Base-by-base conservation (phyloP, 306 rosid genomes). In the Senna tora region DNA sequence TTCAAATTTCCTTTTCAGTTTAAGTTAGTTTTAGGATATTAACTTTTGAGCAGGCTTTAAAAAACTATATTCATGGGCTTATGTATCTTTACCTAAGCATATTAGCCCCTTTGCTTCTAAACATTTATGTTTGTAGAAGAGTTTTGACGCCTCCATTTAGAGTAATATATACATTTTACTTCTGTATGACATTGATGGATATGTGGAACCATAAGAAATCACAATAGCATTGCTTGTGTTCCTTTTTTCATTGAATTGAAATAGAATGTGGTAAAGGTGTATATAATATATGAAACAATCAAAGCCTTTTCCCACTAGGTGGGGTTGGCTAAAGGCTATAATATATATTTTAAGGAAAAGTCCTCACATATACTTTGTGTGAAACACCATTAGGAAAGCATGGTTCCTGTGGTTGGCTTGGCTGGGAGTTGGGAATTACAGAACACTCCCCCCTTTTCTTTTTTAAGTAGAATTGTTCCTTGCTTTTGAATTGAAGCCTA, bases 1-100 rank as follows among this genome's bases (percentile, higher is more conserved):
- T 28, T 52, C 17, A 71, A 19, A n/a, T 54, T 65, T 56, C 43
- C 7, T 21, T 71, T 57, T 28, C 66, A 45, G 32, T 77, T 65
- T 54, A 41, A 12, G 15, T 3, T 52, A 39, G 39, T 28, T 32
- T 57, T 28, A 50, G 34, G 25, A 38, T 49, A 38, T 30, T 41
- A 30, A 54, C 67, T 10, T 47, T 55, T 46, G 38, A 61, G 42
- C 38, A 15, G 51, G 50, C 21, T 34, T 16, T 11, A 42, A 62
- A 71, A 64, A 38, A n/a, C 17, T 36, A 16, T 22, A 11, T 70
- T 30, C 63, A 54, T 30, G 42, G 38, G 7, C 20, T 9, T 43
- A 9, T 65, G 69, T 53, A 57, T 22, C 33, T 33, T 63, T 53
- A 54, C 45, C 39, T 12, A 47, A 14, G 69, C 30, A 33, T 20